Conservation (phyloP, 1,284 basidiomycete genomes). For the Porogramme epimiltina region DNA sequence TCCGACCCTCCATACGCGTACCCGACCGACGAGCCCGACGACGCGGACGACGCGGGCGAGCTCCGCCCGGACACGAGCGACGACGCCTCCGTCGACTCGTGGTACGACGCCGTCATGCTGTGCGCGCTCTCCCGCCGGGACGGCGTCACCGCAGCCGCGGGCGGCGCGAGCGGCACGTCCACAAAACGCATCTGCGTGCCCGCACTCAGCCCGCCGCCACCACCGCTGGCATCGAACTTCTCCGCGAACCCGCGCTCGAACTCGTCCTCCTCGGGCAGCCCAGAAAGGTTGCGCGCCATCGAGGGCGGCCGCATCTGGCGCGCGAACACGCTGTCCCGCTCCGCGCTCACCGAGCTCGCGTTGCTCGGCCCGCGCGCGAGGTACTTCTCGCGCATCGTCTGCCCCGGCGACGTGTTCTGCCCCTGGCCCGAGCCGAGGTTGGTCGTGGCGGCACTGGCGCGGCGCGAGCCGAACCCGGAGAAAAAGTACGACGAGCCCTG, state of each 20-base stretch:
- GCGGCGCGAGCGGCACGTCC: not conserved
- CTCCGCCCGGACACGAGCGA: too few species aligned
- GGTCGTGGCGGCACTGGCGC: too few species aligned
- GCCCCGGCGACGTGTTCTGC: not conserved
- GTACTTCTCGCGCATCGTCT: conserved; percentile 10
- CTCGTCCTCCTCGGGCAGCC: not conserved
- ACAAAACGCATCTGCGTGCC: not conserved
- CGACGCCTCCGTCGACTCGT: too few species aligned
- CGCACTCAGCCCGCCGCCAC: not conserved
- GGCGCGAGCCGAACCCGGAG: conserved; percentile 3
- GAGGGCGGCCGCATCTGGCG: not conserved
- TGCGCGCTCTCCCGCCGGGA: not conserved
- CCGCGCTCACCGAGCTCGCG: not conserved
- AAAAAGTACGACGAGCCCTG: conserved; percentile 29
- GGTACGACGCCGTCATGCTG: not conserved
- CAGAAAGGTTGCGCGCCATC: not conserved
- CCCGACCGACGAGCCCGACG: too few species aligned
- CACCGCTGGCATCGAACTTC: too few species aligned
- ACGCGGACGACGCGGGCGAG: too few species aligned
- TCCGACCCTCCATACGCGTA: conserved; percentile 5
- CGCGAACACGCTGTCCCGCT: not conserved
- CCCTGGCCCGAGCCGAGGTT: not conserved
- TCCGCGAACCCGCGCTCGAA: not conserved
- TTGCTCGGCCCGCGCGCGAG: conserved; percentile 2
- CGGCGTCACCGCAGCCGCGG: too few species aligned